Evolutionary conservation across 2,329 filamentous ascomycete genomes (phyloP).

Genomic region (Cytospora chrysosperma): DNA sequence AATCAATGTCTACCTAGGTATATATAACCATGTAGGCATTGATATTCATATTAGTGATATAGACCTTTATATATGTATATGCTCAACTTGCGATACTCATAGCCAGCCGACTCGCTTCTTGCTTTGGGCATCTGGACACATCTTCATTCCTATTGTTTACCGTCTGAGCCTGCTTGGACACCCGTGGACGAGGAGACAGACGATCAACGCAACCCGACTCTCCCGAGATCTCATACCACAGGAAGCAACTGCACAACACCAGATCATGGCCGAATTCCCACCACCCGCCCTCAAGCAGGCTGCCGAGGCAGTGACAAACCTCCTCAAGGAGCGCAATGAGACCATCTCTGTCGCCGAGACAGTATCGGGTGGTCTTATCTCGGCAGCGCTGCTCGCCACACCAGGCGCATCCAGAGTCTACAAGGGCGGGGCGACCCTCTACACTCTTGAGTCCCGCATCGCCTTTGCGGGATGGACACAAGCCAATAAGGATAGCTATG

Average conservation of each 20-base stretch:
- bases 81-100: no score
- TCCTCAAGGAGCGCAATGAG: conserved; percentile 55
- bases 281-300: conserved; percentile 18
- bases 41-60: no score
- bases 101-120: no score
- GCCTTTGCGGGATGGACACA: conserved; percentile 62
- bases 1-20: no score
- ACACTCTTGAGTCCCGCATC: conserved; percentile 57
- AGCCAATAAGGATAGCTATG: conserved; percentile 50
- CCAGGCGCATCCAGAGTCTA: conserved; percentile 59
- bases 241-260: not conserved
- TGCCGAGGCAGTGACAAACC: conserved; percentile 47
- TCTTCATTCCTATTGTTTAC: no score
- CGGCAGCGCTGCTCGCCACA: conserved; percentile 55
- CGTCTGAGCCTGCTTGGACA: no score
- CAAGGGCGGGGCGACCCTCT: conserved; percentile 61
- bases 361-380: conserved; percentile 62
- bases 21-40: no score
- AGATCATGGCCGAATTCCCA: conserved; percentile 19
- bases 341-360: conserved; percentile 63
- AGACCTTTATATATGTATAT: no score
- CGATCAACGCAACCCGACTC: no score
- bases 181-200: no score
- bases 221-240: not conserved
- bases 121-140: no score